Evolutionary conservation across 768 basidiomycete genomes (phyloP).

Genomic region (Aureoboletus auriporus): DNA sequence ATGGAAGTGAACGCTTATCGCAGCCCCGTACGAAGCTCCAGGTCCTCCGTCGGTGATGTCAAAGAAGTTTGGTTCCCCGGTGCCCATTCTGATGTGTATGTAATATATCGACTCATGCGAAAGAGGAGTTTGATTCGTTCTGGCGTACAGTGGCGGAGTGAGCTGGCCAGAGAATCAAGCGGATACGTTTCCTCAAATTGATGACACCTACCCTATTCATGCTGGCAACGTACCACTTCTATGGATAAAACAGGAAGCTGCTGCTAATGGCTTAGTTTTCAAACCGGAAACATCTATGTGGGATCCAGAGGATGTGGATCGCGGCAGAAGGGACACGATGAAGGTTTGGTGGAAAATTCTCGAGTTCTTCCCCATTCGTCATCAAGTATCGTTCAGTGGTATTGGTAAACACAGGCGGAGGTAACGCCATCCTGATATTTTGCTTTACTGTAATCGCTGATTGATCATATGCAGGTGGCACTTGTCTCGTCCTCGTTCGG

Average conservation of each 20-base stretch:
- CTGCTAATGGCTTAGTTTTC: background rate
- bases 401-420: background rate
- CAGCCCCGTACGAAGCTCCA: background rate
- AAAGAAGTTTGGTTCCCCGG: slow-evolving; percentile 1
- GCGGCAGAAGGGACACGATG: background rate
- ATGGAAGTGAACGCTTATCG: background rate
- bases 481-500: background rate
- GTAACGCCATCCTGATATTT: background rate
- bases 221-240: background rate
- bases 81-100: background rate
- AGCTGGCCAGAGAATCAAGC: background rate
- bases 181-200: too few species aligned
- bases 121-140: background rate
- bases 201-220: background rate
- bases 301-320: background rate
- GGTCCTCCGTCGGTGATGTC: background rate
- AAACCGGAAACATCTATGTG: background rate
- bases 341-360: background rate
- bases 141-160: background rate
- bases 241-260: background rate
- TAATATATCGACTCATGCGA: background rate
- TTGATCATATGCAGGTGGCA: background rate
- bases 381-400: slow-evolving; percentile 2
- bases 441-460: background rate
- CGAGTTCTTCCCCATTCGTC: background rate